These are phyloP conservation scores for Eurotiales sp. DNA, from an alignment of 2,329 filamentous ascomycete species.

Conservation along the genomic window DNA sequence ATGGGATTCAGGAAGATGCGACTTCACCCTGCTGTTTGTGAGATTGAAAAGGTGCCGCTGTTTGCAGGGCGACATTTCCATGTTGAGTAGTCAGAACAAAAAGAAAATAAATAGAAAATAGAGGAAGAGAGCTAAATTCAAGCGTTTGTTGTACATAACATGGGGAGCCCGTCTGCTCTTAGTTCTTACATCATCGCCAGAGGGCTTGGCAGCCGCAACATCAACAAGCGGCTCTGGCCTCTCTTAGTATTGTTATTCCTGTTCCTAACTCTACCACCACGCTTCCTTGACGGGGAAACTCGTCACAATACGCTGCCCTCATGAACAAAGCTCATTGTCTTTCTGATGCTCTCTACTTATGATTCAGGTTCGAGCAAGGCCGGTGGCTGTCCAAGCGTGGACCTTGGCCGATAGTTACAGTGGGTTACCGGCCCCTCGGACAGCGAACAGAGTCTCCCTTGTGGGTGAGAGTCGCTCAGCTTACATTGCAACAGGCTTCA, in stretches of 20 bases:
- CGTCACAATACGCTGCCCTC: not conserved
- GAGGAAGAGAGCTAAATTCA: too few species aligned
- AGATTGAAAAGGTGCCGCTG: too few species aligned
- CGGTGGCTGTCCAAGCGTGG: conserved; percentile 38
- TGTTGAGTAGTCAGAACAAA: too few species aligned
- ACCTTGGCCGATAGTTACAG: conserved; percentile 35
- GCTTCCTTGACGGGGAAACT: not conserved
- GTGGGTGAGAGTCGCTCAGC: conserved; percentile 5
- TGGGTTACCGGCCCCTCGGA: conserved; percentile 24
- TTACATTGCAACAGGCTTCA: conserved; percentile 29
- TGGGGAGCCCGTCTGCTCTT: too few species aligned
- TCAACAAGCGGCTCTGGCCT: too few species aligned
- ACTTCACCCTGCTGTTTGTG: too few species aligned
- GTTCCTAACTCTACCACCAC: not conserved
- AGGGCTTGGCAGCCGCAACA: not conserved
- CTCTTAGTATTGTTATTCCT: too few species aligned
- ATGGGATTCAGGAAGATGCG: too few species aligned
- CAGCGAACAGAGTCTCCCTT: not conserved
- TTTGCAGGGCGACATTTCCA: too few species aligned
- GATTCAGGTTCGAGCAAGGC: conserved; percentile 36
- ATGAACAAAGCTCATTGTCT: not conserved
- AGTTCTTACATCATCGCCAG: too few species aligned
- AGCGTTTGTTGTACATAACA: too few species aligned
- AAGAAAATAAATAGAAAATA: too few species aligned
- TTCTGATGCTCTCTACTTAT: conserved; percentile 20